Conservation (phyloP, 2,329 filamentous ascomycete genomes). For the Colletotrichum australisinense region DNA sequence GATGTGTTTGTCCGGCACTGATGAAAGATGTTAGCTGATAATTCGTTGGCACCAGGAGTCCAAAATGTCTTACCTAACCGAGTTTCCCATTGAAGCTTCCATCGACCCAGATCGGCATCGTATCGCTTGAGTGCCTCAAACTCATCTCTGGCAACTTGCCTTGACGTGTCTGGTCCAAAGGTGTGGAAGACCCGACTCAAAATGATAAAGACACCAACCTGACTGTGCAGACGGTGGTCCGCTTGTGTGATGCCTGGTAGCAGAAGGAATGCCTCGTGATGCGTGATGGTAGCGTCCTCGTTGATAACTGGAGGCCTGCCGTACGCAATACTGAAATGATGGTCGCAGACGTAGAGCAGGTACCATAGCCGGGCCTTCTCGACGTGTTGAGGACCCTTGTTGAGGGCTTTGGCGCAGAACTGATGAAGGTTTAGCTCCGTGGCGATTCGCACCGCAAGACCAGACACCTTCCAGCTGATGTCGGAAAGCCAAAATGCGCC, state of each 20-base stretch:
- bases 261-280: constrained; percentile 65
- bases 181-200: constrained; percentile 68
- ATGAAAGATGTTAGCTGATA: not conserved
- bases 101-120: constrained; percentile 47
- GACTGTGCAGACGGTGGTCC: constrained; percentile 67
- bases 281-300: constrained; percentile 67
- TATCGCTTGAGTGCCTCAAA: constrained; percentile 46
- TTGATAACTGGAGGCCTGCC: constrained; percentile 68
- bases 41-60: constrained; percentile 27
- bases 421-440: constrained; percentile 68
- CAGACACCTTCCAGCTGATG: constrained; percentile 66
- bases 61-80: constrained; percentile 42
- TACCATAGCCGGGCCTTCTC: constrained; percentile 72
- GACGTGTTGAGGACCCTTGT: constrained; percentile 58
- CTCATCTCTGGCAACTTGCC: constrained; percentile 44
- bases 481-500: constrained; percentile 75
- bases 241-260: constrained; percentile 61
- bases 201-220: constrained; percentile 70
- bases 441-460: constrained; percentile 67
- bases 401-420: constrained; percentile 60
- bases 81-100: constrained; percentile 50
- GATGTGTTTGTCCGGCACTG: constrained; percentile 57
- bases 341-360: constrained; percentile 72
- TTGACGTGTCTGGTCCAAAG: constrained; percentile 66
- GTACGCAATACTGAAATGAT: constrained; percentile 74